These are phyloP conservation scores for Talaromyces sp. DNA, from an alignment of 2,329 filamentous ascomycete species.

Conservation along the genomic window DNA sequence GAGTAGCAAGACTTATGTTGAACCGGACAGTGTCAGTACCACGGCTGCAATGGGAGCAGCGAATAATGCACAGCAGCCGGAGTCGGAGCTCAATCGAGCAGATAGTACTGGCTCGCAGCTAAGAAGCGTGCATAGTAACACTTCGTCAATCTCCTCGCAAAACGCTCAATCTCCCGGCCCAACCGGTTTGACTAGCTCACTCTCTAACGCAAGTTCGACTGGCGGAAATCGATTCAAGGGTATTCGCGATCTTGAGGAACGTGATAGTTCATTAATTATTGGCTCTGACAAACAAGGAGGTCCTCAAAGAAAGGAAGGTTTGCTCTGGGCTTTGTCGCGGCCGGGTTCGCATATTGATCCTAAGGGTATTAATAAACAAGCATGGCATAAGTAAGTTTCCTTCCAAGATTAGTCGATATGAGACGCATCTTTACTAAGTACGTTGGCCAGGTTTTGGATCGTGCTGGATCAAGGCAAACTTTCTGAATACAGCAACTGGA, in stretches of 20 bases:
- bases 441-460: slow-evolving; percentile 78
- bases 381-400: slow-evolving; percentile 87
- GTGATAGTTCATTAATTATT: slow-evolving; percentile 55
- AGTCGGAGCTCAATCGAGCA: slow-evolving; percentile 67
- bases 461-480: slow-evolving; percentile 94
- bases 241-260: slow-evolving; percentile 87
- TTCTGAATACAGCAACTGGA: slow-evolving; percentile 99
- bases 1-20: slow-evolving; percentile 69
- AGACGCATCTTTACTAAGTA: background rate
- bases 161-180: slow-evolving; percentile 30
- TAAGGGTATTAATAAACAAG: slow-evolving; percentile 91
- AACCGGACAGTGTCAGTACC: slow-evolving; percentile 60
- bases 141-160: slow-evolving; percentile 45
- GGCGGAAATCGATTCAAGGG: slow-evolving; percentile 71
- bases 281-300: slow-evolving; percentile 56
- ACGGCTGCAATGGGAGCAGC: slow-evolving; percentile 34
- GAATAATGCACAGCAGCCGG: slow-evolving; percentile 57
- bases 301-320: slow-evolving; percentile 82
- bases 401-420: no score
- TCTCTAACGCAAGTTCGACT: slow-evolving; percentile 17
- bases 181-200: slow-evolving; percentile 23
- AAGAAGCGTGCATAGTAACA: slow-evolving; percentile 49
- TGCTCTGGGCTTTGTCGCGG: slow-evolving; percentile 89
- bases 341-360: slow-evolving; percentile 94
- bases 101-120: slow-evolving; percentile 72